Evolutionary conservation across 257 asterid species (phyloP).

Genomic region (Nicotiana paniculata): DNA sequence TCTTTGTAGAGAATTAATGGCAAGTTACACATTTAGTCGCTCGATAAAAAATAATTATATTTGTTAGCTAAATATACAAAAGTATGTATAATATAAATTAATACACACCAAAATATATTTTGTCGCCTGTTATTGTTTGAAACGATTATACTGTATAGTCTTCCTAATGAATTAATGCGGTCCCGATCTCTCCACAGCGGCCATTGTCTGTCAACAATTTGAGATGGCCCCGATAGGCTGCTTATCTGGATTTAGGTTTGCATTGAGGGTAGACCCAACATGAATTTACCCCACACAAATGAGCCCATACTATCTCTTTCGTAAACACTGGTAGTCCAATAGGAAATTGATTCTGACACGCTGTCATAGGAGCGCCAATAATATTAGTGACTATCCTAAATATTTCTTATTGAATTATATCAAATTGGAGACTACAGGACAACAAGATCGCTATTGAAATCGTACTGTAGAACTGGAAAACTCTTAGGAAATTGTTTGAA

Average conservation of each 20-base stretch:
- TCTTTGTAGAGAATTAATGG: not conserved
- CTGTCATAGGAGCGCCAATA: not conserved
- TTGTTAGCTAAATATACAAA: too few species aligned
- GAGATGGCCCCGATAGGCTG: not conserved
- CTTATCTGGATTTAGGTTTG: constrained; percentile 19
- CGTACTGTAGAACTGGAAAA: not conserved
- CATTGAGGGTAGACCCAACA: not conserved
- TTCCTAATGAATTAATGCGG: constrained; percentile 1
- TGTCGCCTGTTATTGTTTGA: too few species aligned
- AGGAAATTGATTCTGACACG: not conserved
- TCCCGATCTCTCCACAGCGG: not conserved
- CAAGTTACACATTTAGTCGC: too few species aligned
- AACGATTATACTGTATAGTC: too few species aligned
- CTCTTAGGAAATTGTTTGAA: not conserved
- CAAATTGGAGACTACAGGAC: not conserved
- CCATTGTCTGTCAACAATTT: not conserved
- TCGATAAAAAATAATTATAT: too few species aligned
- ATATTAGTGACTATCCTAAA: not conserved
- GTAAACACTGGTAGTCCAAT: not conserved
- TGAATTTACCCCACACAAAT: not conserved
- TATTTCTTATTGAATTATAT: too few species aligned
- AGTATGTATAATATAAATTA: too few species aligned
- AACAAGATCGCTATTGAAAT: not conserved
- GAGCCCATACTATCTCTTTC: not conserved
- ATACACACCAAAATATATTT: too few species aligned